These are phyloP conservation scores for Diplodia intermedia DNA, from an alignment of 2,329 filamentous ascomycete genomes.

Conservation along the genomic window DNA sequence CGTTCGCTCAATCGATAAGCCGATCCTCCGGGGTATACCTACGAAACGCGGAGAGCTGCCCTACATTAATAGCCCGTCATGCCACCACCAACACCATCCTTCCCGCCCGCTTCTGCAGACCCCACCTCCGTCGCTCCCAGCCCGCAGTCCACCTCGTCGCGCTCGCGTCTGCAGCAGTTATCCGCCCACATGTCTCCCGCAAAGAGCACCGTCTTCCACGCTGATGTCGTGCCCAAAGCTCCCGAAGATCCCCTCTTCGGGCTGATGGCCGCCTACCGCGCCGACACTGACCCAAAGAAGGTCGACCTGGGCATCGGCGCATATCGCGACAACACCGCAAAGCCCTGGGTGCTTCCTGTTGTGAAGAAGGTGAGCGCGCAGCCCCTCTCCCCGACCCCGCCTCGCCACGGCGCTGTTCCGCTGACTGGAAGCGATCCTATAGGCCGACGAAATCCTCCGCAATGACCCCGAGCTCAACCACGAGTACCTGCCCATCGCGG, in stretches of 20 bases:
- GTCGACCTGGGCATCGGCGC: conserved; percentile 95
- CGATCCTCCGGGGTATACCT: conserved; percentile 27
- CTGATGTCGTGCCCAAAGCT: conserved; percentile 81
- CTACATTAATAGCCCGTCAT: conserved; percentile 31
- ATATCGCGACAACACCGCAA: conserved; percentile 92
- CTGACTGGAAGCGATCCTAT: conserved; percentile 34
- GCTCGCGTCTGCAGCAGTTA: conserved; percentile 61
- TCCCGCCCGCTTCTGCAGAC: conserved; percentile 32
- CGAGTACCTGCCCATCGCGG: conserved; percentile 97
- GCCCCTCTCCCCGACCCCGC: not conserved
- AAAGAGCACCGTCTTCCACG: conserved; percentile 72
- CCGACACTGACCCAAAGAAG: conserved; percentile 78
- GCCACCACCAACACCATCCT: conserved; percentile 33
- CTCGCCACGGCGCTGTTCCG: conserved; percentile 4
- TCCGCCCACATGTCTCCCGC: conserved; percentile 73
- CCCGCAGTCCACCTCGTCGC: conserved; percentile 15
- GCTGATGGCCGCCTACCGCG: conserved; percentile 84
- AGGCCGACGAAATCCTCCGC: conserved; percentile 91
- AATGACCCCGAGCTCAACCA: conserved; percentile 92
- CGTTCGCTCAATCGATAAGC: conserved; percentile 31
- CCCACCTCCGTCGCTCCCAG: conserved; percentile 10
- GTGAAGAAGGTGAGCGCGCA: conserved; percentile 80
- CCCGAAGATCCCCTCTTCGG: conserved; percentile 96
- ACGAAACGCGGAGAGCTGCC: conserved; percentile 28
- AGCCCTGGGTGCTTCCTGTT: conserved; percentile 96